phyloP scores from a whole-genome alignment of 352 stramenopile species.

The Phytophthora cactorum region DNA sequence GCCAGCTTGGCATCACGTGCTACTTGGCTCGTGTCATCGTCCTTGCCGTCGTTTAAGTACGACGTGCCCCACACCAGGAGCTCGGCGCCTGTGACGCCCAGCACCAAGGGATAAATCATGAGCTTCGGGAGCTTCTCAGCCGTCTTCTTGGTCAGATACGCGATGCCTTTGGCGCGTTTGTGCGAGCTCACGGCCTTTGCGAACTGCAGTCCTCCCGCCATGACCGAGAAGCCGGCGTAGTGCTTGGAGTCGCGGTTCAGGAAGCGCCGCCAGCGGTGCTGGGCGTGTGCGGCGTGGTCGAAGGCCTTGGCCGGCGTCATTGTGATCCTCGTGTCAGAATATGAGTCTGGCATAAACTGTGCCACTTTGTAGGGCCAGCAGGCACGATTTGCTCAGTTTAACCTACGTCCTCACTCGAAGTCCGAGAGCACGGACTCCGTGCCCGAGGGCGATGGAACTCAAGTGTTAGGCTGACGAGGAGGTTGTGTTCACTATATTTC shows the following conservation, averaged over 20 bases:
- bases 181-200: slow-evolving; percentile 23
- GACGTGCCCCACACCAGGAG: slow-evolving; percentile 32
- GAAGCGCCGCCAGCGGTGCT: slow-evolving; percentile 40
- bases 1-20: slow-evolving; percentile 32
- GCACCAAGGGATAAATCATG: slow-evolving; percentile 37
- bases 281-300: slow-evolving; percentile 28
- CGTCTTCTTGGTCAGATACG: slow-evolving; percentile 34
- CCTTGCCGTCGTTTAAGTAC: slow-evolving; percentile 29
- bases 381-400: slow-evolving; percentile 11
- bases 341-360: not conserved
- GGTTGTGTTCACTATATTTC: slow-evolving; percentile 13
- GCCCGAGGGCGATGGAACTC: not conserved
- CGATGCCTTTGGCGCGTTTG: slow-evolving; percentile 32
- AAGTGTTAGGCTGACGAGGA: not conserved
- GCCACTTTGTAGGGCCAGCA: not conserved
- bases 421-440: no score
- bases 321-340: not conserved
- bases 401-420: not conserved
- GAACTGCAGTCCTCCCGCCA: slow-evolving; percentile 34
- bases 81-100: slow-evolving; percentile 33
- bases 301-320: slow-evolving; percentile 30
- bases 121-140: slow-evolving; percentile 33
- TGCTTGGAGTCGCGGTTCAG: slow-evolving; percentile 33
- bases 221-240: slow-evolving; percentile 35
- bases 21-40: slow-evolving; percentile 17